Base-by-base conservation (phyloP, 352 stramenopile genomes). In the Phytophthora aleatoria region DNA sequence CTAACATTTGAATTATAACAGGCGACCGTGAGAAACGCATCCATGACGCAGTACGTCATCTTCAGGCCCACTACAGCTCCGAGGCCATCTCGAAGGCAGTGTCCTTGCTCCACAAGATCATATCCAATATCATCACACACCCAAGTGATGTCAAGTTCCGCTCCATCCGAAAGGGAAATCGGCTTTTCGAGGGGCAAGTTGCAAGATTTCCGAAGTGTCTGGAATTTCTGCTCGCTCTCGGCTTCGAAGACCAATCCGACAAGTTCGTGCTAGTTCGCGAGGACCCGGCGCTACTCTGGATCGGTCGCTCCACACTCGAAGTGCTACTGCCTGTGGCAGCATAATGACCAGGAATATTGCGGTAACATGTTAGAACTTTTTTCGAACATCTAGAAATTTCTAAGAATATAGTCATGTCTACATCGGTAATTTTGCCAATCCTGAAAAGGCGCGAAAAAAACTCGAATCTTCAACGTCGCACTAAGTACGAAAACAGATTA, bases 81-180 rank as follows among this genome's bases (percentile, higher is more conserved):
- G 73, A 85, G 3, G n/a, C 38, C 15, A 77, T 81, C 3, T n/a
- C 47, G 3, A 79, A 71, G 13, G 73, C 83, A 3, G 68, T 67
- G 0, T 75, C 73, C 2, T 36, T 90, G 20, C 70, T 94, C 13
- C 59, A 90, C 58, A 85, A 86, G 51, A 87, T 94, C 61, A 69
- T 94, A 10, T 80, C 76, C 35, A 94, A 94, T 68, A 82, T 94
- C 51, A 67, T 90, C n/a, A 31, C 68, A n/a, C 61, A 90, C 39
- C 77, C 83, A 1, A 16, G 31, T 2, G 73, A 92, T 24, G 61
- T 57, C 33, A 91, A 90, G 55, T 92, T 84, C 56, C 77, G 76
- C 30, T 81, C 76, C 13, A 84, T 94, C 28, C 81, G 82, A 35
- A 91, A 91, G 42, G 50, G 69, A 11, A 94, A 91, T 59, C 74